Evolutionary conservation across 306 rosid species (phyloP).

Genomic region (Parietaria judaica): DNA sequence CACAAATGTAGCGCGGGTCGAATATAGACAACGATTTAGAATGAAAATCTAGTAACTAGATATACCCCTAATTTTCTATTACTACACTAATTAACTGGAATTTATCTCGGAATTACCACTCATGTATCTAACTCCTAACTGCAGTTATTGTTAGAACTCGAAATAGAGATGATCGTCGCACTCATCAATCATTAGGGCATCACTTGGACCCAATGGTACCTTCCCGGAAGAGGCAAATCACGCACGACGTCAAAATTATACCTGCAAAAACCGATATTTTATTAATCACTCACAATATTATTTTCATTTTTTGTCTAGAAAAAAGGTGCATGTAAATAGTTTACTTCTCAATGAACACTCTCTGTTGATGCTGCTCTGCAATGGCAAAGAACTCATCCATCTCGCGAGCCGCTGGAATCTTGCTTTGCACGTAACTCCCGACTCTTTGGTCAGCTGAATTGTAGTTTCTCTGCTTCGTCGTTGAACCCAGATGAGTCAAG

Average conservation of each 20-base stretch:
- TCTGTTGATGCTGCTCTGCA: constrained; percentile 78
- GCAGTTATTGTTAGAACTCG: constrained; percentile 2
- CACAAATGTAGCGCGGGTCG: constrained; percentile 9
- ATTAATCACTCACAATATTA: background rate
- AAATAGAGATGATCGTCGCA: constrained; percentile 1
- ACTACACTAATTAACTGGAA: constrained; percentile 10
- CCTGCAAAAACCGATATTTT: constrained; percentile 32
- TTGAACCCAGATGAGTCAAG: constrained; percentile 53
- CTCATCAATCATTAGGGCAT: constrained; percentile 20
- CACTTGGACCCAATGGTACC: constrained; percentile 80
- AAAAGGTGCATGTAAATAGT: constrained; percentile 3
- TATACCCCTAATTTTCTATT: constrained; percentile 15
- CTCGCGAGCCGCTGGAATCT: constrained; percentile 56
- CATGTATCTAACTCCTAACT: constrained; percentile 24
- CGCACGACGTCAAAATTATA: constrained; percentile 71
- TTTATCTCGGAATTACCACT: constrained; percentile 20
- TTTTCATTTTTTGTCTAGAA: background rate
- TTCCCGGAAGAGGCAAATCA: constrained; percentile 70
- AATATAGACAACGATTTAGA: constrained; percentile 35
- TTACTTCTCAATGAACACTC: constrained; percentile 61
- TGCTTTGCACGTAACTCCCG: constrained; percentile 35
- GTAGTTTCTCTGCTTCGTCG: constrained; percentile 41
- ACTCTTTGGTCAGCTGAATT: constrained; percentile 14
- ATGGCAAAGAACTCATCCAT: constrained; percentile 75
- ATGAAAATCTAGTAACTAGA: constrained; percentile 25